These are phyloP conservation scores for Cucumis sativus DNA, from an alignment of 306 rosid genomes.

Conservation along the genomic window Cucumber_9930_V3 NC_026660.2:2913001-2913500, in stretches of 20 bases:
- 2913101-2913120: background rate
- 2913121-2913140: background rate
- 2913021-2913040: background rate
- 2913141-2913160: background rate
- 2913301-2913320: background rate
- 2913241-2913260: background rate
- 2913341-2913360: background rate
- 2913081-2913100: background rate
- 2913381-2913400: background rate
- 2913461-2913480: constrained; percentile 69
- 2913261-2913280: background rate
- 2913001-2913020: background rate
- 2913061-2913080: background rate
- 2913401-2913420: constrained; percentile 43
- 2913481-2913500: constrained; percentile 49
- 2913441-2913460: constrained; percentile 91
- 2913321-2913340: background rate
- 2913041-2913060: background rate
- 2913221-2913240: background rate
- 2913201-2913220: background rate
- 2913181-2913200: background rate
- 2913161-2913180: background rate
- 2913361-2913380: background rate
- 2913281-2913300: background rate
- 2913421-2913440: constrained; percentile 80